A percentile compares a stretch with the other conserved stretches of the same genome.
Evolutionary conservation across 2,329 filamentous ascomycete species (phyloP).

Genomic region (Penicillium sumatraense): DNA sequence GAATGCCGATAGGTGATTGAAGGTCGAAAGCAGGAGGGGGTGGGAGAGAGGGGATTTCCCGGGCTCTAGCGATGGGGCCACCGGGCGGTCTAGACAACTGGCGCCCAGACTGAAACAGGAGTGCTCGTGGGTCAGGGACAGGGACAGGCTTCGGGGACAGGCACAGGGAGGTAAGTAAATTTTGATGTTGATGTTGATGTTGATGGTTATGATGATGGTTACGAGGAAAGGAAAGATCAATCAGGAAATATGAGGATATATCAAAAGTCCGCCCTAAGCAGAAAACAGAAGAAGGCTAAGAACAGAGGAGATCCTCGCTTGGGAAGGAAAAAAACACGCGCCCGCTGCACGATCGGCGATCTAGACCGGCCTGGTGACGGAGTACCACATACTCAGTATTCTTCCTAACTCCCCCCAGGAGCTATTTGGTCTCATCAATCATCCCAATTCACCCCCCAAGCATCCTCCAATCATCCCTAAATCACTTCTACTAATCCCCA

Average conservation of each 20-base stretch:
- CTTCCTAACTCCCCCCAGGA: neutral
- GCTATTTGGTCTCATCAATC: no score
- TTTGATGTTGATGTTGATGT: no score
- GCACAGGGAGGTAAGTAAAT: no score
- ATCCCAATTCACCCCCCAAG: no score
- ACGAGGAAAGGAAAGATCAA: no score
- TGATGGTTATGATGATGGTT: neutral
- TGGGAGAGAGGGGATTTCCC: conserved; percentile 30
- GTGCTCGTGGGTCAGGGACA: conserved; percentile 15
- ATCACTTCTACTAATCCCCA: no score
- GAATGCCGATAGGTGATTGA: conserved; percentile 8
- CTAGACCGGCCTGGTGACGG: conserved; percentile 21
- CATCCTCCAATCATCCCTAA: no score
- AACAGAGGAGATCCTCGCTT: neutral
- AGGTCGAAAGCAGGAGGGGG: conserved; percentile 16
- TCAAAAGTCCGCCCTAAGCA: neutral
- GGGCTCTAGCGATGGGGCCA: conserved; percentile 27
- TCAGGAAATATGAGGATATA: no score
- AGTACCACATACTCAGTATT: neutral
- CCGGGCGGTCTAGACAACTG: conserved; percentile 39
- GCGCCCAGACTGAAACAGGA: conserved; percentile 25
- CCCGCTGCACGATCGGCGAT: conserved; percentile 26
- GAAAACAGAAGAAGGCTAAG: neutral
- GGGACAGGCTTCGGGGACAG: neutral
- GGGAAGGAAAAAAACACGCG: conserved; percentile 9